A percentile compares a stretch with the other conserved stretches of the same genome.
Evolutionary conservation across 2,329 filamentous ascomycete species (phyloP).

Genomic region (Sporothrix globosa): DNA sequence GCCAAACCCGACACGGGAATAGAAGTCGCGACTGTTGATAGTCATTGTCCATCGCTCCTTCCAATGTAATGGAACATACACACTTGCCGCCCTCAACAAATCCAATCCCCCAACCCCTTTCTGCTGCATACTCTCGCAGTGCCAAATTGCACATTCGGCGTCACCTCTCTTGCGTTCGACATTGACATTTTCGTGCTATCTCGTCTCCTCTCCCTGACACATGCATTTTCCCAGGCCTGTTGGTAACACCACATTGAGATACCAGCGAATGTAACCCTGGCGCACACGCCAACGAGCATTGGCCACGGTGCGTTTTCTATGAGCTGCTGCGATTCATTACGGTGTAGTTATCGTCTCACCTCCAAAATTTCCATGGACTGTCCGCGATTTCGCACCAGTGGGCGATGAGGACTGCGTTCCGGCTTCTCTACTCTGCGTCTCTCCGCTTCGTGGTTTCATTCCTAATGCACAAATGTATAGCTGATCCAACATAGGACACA

Average conservation of each 20-base stretch:
- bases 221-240: neutral
- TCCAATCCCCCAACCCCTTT: conserved; percentile 1
- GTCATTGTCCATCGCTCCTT: neutral
- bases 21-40: neutral
- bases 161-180: neutral
- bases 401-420: neutral
- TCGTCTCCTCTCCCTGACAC: neutral
- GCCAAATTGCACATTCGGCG: neutral
- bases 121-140: neutral
- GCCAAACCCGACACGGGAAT: neutral
- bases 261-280: conserved; percentile 24
- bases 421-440: neutral
- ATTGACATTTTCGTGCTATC: conserved; percentile 18
- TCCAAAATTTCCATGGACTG: no score
- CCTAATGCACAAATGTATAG: neutral
- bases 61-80: neutral
- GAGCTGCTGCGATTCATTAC: neutral
- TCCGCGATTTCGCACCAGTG: conserved; percentile 1
- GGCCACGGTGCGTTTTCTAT: conserved; percentile 1
- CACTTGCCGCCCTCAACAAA: conserved; percentile 11
- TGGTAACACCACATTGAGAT: conserved; percentile 16
- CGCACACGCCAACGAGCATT: conserved; percentile 25
- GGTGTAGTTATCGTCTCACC: neutral
- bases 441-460: neutral
- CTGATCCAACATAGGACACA: neutral